These are phyloP conservation scores for Yarrowia sp. DNA, from an alignment of 805 yeast species.

Conservation along the genomic window DNA sequence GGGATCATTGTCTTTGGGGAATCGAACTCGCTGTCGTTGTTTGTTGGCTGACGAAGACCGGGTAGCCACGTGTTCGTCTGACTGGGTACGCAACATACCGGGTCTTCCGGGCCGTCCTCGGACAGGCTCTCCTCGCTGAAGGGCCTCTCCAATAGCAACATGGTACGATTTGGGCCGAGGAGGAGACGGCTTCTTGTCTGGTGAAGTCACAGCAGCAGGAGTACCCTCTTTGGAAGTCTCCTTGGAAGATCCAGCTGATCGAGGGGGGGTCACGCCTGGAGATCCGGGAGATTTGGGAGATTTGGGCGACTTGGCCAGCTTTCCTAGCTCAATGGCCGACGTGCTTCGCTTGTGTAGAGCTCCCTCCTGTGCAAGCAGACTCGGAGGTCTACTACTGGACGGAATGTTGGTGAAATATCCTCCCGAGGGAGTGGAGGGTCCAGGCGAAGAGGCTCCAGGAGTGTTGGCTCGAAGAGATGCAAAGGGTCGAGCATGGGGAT, in stretches of 20 bases:
- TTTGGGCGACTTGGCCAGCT: constrained; percentile 10
- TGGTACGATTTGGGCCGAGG: constrained; percentile 26
- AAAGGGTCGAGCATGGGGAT: constrained; percentile 33
- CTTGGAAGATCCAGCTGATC: background rate
- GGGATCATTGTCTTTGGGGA: constrained; percentile 47
- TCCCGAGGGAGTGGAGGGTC: constrained; percentile 6
- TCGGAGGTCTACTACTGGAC: constrained; percentile 7
- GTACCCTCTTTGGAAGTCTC: background rate
- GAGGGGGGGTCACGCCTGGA: constrained; percentile 13
- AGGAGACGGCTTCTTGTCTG: constrained; percentile 21
- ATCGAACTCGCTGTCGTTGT: constrained; percentile 43
- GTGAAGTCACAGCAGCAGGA: background rate
- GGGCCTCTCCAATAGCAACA: constrained; percentile 20
- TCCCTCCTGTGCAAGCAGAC: constrained; percentile 4
- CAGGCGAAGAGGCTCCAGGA: constrained; percentile 28
- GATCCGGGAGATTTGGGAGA: constrained; percentile 8
- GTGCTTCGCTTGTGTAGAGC: constrained; percentile 22
- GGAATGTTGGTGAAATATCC: constrained; percentile 12
- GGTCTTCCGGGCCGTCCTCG: constrained; percentile 27
- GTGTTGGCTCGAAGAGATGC: constrained; percentile 31
- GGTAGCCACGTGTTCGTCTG: constrained; percentile 18
- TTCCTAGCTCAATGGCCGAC: constrained; percentile 22
- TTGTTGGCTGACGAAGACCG: constrained; percentile 19
- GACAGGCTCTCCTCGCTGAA: constrained; percentile 4
- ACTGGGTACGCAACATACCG: constrained; percentile 33